Evolutionary conservation across 768 basidiomycete genomes (phyloP).

Genomic region (Hebeloma cylindrosporum): DNA sequence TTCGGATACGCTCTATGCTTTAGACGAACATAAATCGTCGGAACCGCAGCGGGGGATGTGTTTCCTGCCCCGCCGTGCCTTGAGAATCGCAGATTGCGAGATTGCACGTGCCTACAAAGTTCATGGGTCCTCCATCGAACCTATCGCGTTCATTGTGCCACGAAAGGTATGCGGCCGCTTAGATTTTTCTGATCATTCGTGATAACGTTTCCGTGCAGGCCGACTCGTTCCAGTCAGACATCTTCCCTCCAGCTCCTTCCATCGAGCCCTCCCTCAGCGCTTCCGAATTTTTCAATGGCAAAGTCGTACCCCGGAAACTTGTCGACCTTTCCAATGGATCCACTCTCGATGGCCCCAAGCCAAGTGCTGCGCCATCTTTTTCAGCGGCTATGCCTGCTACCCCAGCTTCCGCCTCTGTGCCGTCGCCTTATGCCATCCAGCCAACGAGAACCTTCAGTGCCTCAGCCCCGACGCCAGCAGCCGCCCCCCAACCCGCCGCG

Average conservation of each 20-base stretch:
- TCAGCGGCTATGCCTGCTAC: constrained; percentile 23
- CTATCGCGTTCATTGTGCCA: constrained; percentile 94
- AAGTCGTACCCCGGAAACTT: constrained; percentile 73
- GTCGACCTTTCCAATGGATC: constrained; percentile 77
- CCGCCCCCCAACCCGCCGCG: constrained; percentile 15
- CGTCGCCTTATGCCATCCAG: constrained; percentile 33
- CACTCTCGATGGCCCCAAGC: constrained; percentile 29
- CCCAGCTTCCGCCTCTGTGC: constrained; percentile 34
- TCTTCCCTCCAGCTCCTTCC: constrained; percentile 90
- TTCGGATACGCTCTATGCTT: constrained; percentile 70
- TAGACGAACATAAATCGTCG: constrained; percentile 83
- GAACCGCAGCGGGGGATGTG: constrained; percentile 97
- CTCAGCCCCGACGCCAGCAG: constrained; percentile 23
- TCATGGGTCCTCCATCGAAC: constrained; percentile 70
- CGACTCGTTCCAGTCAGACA: constrained; percentile 96
- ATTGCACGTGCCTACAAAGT: constrained; percentile 95
- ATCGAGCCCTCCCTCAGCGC: constrained; percentile 77
- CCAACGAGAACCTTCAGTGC: constrained; percentile 34
- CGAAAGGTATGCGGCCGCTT: constrained; percentile 77
- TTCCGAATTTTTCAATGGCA: constrained; percentile 86
- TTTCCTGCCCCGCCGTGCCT: constrained; percentile 89
- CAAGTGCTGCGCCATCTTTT: constrained; percentile 24
- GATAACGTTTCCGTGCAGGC: constrained; percentile 45
- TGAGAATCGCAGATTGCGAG: constrained; percentile 90
- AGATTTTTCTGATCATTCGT: no score